phyloP scores from a whole-genome alignment of 768 basidiomycete genomes.

The Pleurotus ostreatus region DNA sequence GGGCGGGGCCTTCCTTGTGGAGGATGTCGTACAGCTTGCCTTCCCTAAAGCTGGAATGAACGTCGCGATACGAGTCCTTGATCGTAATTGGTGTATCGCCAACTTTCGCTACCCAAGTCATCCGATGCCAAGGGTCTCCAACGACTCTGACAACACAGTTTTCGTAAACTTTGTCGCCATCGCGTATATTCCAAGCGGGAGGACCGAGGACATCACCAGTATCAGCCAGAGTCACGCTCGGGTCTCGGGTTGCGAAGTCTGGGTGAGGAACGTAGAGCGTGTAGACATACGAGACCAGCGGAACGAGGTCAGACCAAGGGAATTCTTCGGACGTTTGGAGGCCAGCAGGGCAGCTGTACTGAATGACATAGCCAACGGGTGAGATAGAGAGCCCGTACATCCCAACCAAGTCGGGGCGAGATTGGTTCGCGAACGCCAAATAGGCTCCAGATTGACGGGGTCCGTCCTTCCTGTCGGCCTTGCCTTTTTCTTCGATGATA shows the following conservation, averaged over 20 bases:
- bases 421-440: constrained; percentile 5
- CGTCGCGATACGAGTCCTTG: neutral
- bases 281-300: constrained; percentile 6
- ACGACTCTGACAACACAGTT: constrained; percentile 5
- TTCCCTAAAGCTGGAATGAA: neutral
- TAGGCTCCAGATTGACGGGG: constrained; percentile 5
- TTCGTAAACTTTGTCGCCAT: neutral
- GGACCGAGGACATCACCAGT: neutral
- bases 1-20: too few species aligned
- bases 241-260: neutral
- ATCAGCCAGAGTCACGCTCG: constrained; percentile 3
- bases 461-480: neutral
- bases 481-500: too few species aligned
- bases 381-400: neutral
- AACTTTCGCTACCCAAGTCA: constrained; percentile 1
- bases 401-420: constrained; percentile 8
- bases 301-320: neutral
- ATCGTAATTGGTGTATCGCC: neutral
- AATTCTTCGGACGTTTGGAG: neutral
- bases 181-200: constrained; percentile 6
- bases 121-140: constrained; percentile 5
- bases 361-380: neutral
- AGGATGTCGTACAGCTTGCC: neutral
- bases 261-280: constrained; percentile 6
- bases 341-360: constrained; percentile 9